Conservation (phyloP, 1,284 basidiomycete species). For the Cutaneotrichosporon dermatis region DNA sequence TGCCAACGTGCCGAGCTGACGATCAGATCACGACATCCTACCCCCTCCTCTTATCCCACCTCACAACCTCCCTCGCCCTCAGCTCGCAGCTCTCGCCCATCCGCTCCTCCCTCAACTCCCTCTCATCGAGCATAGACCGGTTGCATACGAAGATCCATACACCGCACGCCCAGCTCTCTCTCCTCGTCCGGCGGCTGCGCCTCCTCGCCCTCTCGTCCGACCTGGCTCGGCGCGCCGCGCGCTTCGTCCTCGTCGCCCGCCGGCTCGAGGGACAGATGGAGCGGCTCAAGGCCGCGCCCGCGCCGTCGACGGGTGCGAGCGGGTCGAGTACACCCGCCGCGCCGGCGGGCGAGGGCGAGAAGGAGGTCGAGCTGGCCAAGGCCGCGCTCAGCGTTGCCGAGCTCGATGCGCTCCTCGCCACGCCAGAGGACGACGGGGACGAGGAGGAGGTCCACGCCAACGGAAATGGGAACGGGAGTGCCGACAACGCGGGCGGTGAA, state of each 20-base stretch:
- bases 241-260: slow-evolving; percentile 74
- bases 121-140: slow-evolving; percentile 51
- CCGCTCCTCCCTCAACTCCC: slow-evolving; percentile 36
- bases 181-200: slow-evolving; percentile 65
- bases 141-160: slow-evolving; percentile 75
- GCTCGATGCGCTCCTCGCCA: slow-evolving; percentile 49
- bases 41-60: slow-evolving; percentile 47
- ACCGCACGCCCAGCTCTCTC: slow-evolving; percentile 71
- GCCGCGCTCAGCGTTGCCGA: slow-evolving; percentile 85
- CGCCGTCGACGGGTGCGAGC: slow-evolving; percentile 3
- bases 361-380: slow-evolving; percentile 76
- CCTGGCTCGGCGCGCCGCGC: slow-evolving; percentile 73
- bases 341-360: slow-evolving; percentile 56
- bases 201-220: slow-evolving; percentile 75
- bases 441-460: not conserved
- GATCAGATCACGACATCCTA: slow-evolving; percentile 50
- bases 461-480: not conserved
- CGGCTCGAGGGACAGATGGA: slow-evolving; percentile 77
- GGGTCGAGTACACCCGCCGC: slow-evolving; percentile 20
- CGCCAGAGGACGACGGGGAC: not conserved
- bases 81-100: slow-evolving; percentile 51
- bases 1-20: no score
- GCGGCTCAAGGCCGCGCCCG: slow-evolving; percentile 54
- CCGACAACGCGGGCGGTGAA: not conserved
- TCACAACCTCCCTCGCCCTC: slow-evolving; percentile 62